phyloP scores from a whole-genome alignment of 2,329 filamentous ascomycete species.

The Hymenoscyphus fructigenus region DNA sequence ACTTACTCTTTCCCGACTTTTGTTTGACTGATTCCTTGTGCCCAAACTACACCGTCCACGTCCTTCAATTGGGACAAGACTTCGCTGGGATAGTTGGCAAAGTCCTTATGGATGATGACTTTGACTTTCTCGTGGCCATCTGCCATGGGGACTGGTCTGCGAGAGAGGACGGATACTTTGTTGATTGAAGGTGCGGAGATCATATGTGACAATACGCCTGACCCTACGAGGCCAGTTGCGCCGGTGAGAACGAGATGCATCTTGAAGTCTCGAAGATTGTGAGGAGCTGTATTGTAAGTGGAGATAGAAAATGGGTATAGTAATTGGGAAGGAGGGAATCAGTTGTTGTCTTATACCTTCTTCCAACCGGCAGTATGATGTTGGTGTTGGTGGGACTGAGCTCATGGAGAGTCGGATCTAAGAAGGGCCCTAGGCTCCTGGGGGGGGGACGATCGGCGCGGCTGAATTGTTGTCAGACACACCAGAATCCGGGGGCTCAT shows the following conservation, averaged over 20 bases:
- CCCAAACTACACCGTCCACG: constrained; percentile 72
- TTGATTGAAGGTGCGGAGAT: constrained; percentile 52
- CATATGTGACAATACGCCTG: constrained; percentile 60
- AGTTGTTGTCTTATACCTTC: background rate
- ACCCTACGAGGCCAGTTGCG: constrained; percentile 67
- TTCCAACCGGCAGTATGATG: background rate
- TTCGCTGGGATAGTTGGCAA: constrained; percentile 55
- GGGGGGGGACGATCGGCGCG: background rate
- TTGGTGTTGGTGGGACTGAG: background rate
- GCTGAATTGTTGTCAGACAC: background rate
- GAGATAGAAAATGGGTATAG: background rate
- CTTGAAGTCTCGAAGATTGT: background rate
- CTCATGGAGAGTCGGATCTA: background rate
- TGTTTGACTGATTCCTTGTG: constrained; percentile 63
- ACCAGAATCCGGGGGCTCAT: background rate
- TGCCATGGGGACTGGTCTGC: constrained; percentile 63
- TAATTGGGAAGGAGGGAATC: background rate
- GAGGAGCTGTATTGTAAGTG: background rate
- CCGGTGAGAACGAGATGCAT: constrained; percentile 69
- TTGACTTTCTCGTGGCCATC: constrained; percentile 60
- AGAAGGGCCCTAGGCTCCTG: background rate
- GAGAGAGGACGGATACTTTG: constrained; percentile 66
- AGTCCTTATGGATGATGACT: constrained; percentile 69
- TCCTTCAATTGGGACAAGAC: constrained; percentile 61
- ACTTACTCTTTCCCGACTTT: constrained; percentile 58